Conservation (phyloP, 495 filamentous ascomycete genomes). For the Acidiella bohemica region DNA sequence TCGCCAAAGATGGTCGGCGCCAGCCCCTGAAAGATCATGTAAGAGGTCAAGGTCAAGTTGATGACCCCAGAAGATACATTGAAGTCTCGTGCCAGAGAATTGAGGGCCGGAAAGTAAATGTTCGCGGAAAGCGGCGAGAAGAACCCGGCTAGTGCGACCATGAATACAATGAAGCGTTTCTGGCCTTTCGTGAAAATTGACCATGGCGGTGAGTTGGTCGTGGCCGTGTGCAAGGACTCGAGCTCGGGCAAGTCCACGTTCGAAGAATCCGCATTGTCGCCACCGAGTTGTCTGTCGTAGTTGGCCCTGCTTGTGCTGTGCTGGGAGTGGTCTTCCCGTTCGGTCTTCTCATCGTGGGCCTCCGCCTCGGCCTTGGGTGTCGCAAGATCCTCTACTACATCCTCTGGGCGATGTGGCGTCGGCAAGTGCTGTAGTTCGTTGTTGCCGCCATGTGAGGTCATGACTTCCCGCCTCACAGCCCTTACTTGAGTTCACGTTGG, state of each 20-base stretch:
- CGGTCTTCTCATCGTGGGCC: too few species aligned
- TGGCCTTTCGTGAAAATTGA: constrained; percentile 40
- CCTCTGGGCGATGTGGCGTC: too few species aligned
- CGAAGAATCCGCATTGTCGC: background rate
- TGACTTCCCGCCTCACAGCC: too few species aligned
- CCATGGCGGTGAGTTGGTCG: constrained; percentile 7
- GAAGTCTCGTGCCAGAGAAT: constrained; percentile 40
- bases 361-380: too few species aligned
- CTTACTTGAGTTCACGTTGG: too few species aligned
- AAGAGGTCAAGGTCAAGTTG: constrained; percentile 35
- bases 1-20: constrained; percentile 30
- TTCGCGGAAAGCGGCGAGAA: constrained; percentile 64
- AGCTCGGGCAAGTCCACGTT: too few species aligned
- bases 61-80: constrained; percentile 45
- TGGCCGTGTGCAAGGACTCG: constrained; percentile 1
- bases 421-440: too few species aligned
- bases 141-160: constrained; percentile 52
- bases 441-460: too few species aligned
- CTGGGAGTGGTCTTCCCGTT: background rate
- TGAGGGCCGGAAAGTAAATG: constrained; percentile 68
- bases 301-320: background rate
- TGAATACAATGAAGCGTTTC: constrained; percentile 49
- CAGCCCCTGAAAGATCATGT: constrained; percentile 27
- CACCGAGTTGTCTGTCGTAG: constrained; percentile 1
- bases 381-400: too few species aligned